Evolutionary conservation across 495 filamentous ascomycete species (phyloP).

Genomic region (Penicillium coprophilum): DNA sequence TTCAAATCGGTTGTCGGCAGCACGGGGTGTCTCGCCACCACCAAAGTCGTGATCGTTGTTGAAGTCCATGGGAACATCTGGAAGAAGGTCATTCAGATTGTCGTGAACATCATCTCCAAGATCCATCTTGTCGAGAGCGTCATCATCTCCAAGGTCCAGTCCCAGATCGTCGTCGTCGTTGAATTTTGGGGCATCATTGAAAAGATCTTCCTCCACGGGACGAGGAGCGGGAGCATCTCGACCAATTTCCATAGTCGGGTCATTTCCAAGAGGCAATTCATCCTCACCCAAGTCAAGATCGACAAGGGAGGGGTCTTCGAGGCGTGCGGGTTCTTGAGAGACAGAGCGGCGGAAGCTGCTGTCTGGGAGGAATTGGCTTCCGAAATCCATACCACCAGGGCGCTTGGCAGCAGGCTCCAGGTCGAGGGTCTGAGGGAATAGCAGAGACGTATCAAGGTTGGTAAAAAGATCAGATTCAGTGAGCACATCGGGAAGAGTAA

Average conservation of each 20-base stretch:
- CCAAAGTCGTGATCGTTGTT: constrained; percentile 45
- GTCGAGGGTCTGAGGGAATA: constrained; percentile 64
- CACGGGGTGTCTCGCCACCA: constrained; percentile 47
- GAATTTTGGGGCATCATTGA: constrained; percentile 61
- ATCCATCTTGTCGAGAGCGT: constrained; percentile 44
- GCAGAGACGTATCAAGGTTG: constrained; percentile 69
- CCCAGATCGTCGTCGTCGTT: constrained; percentile 45
- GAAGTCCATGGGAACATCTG: constrained; percentile 48
- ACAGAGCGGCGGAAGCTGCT: constrained; percentile 52
- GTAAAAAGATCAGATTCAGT: constrained; percentile 86
- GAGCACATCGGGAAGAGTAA: constrained; percentile 82
- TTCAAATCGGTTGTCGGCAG: constrained; percentile 58
- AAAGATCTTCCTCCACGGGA: constrained; percentile 67
- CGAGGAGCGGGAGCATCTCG: constrained; percentile 71
- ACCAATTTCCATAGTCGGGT: constrained; percentile 76
- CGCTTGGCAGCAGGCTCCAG: constrained; percentile 59
- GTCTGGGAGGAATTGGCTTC: constrained; percentile 68
- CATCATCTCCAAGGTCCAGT: constrained; percentile 56
- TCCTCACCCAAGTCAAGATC: constrained; percentile 55
- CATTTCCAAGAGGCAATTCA: constrained; percentile 47
- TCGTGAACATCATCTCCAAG: constrained; percentile 35
- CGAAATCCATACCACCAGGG: constrained; percentile 56
- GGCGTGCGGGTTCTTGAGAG: constrained; percentile 49
- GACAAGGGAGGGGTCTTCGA: constrained; percentile 50
- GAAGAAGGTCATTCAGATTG: constrained; percentile 30